Conservation (phyloP, 306 rosid species). For the Sesbania bispinosa region DNA sequence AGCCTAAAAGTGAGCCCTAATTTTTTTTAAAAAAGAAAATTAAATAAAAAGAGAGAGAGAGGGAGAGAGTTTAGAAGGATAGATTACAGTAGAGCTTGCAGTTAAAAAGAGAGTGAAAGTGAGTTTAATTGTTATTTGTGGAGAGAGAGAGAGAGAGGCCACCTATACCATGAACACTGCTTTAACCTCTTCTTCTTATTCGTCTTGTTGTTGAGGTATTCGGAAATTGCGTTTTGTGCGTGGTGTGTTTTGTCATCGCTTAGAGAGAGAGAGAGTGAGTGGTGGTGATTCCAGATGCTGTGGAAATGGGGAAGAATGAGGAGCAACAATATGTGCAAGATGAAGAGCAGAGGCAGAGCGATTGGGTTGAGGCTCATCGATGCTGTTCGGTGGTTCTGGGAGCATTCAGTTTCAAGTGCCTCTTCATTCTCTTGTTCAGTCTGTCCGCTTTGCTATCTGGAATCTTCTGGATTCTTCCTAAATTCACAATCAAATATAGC, state of each 20-base stretch:
- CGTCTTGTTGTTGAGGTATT: not conserved
- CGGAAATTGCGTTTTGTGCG: too few relatives aligned
- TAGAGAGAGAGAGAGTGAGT: constrained; percentile 20
- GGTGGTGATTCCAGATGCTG: constrained; percentile 45
- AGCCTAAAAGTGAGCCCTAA: constrained; percentile 43
- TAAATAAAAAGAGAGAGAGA: too few relatives aligned
- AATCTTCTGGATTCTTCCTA: constrained; percentile 81
- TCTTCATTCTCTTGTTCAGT: constrained; percentile 57
- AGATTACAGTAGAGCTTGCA: not conserved
- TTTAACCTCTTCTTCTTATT: not conserved
- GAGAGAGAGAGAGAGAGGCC: constrained; percentile 22
- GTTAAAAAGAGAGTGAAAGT: constrained; percentile 18
- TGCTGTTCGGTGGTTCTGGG: constrained; percentile 36
- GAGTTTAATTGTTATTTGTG: too few relatives aligned
- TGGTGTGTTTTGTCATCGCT: too few relatives aligned
- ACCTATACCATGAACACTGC: too few relatives aligned
- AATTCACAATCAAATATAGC: constrained; percentile 6
- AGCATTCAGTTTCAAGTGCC: constrained; percentile 64
- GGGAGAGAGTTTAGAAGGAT: not conserved
- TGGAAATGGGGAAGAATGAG: constrained; percentile 44
- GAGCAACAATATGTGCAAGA: constrained; percentile 22
- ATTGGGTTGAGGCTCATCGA: constrained; percentile 3
- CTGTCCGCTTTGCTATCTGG: constrained; percentile 61
- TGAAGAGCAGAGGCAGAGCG: constrained; percentile 15
- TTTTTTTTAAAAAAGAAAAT: not conserved